Evolutionary conservation across 1,284 basidiomycete species (phyloP), one percentile per base, ranked within the genome.

Genomic region (Melampsora occidentalis): DNA sequence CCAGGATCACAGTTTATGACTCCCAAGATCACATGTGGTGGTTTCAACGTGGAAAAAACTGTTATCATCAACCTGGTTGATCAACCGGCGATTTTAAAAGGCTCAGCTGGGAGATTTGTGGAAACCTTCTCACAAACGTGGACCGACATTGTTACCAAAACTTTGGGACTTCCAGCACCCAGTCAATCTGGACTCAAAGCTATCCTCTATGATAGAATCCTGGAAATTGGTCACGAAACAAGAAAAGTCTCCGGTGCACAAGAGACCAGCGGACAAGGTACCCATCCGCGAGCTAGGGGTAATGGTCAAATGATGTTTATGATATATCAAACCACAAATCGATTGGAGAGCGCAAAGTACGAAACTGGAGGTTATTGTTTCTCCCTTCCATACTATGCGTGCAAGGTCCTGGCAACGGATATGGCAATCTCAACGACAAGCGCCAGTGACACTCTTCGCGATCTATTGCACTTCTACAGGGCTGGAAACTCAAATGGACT

Each of bases 291-390:
- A 39, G 16, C 18, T 25, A 20, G 51, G 25, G 51, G 51, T 20
- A 53, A 53, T 53, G 51, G 51, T 18, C 51, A 53, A 25, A 53
- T 53, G 51, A 53, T 53, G 51, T 53, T 53, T 6, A 53, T 53
- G 51, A 25, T 53, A 20, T 53, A 53, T 53, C 51, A 53, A 53
- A 53, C 51, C 1, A 53, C 20, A 53, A 53, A 53, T 25, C 51
- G 51, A 9, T 53, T 6, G 18, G 51, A 20, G 51, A 53, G 51
- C 18, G 51, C 51, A 53, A 53, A 53, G 51, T 53, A 53, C 16
- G 51, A 53, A 25, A 25, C 18, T 14, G 20, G 25, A 53, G 51
- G 51, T 25, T 53, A 53, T 25, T 10, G 51, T 20, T 53, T 53
- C 51, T n/a, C 18, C 18, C 3, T n/a, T 25, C 18, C 51, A 12